phyloP scores from a whole-genome alignment of 306 rosid species.

The Castanea mollissima region DNA sequence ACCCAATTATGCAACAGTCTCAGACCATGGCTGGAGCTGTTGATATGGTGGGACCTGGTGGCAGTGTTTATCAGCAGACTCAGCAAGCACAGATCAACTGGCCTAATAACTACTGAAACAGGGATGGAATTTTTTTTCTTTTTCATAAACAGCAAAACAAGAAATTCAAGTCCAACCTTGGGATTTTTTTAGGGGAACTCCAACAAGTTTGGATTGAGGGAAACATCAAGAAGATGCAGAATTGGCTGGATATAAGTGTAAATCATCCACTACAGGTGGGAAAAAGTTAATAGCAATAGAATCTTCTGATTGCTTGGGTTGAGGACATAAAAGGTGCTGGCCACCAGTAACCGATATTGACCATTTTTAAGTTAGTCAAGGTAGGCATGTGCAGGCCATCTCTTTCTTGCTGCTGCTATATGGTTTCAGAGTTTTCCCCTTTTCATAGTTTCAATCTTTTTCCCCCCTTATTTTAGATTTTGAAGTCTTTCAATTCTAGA shows the following conservation, averaged over 20 bases:
- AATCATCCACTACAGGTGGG: slow-evolving; percentile 42
- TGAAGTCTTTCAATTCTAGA: slow-evolving; percentile 44
- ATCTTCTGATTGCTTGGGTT: slow-evolving; percentile 75
- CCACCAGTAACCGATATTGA: slow-evolving; percentile 82
- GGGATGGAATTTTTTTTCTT: slow-evolving; percentile 14
- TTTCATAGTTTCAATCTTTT: slow-evolving; percentile 45
- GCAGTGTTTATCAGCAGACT: slow-evolving; percentile 83
- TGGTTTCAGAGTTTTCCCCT: slow-evolving; percentile 47
- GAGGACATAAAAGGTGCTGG: slow-evolving; percentile 71
- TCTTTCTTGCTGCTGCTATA: slow-evolving; percentile 42
- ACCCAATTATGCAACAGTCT: slow-evolving; percentile 92
- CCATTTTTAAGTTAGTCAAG: slow-evolving; percentile 62
- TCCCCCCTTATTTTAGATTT: slow-evolving; percentile 35
- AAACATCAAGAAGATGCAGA: slow-evolving; percentile 39
- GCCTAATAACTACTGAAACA: slow-evolving; percentile 82
- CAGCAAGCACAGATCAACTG: slow-evolving; percentile 93
- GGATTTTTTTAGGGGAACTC: slow-evolving; percentile 47
- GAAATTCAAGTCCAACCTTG: slow-evolving; percentile 41
- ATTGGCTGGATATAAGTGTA: slow-evolving; percentile 53
- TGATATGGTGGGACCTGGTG: slow-evolving; percentile 94
- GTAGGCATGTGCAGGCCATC: slow-evolving; percentile 63
- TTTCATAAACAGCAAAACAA: slow-evolving; percentile 34
- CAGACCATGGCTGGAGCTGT: slow-evolving; percentile 92
- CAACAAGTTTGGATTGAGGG: slow-evolving; percentile 51
- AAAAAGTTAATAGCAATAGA: slow-evolving; percentile 45